phyloP scores from a whole-genome alignment of 768 basidiomycete genomes.

The Panaeolus cyanescens region DNA sequence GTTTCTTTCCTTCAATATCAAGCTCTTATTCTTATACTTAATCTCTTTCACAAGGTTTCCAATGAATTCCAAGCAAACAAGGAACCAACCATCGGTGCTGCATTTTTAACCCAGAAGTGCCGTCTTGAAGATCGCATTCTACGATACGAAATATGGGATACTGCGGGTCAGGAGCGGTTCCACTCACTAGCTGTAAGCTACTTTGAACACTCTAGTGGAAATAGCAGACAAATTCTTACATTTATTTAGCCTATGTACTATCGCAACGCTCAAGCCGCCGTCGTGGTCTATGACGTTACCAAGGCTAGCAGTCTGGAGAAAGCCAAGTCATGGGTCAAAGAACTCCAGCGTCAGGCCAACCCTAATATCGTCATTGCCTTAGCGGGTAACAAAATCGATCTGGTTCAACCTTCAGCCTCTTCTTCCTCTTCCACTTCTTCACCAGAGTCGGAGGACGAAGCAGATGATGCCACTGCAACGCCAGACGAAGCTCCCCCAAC shows the following conservation, averaged over 20 bases:
- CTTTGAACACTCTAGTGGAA: constrained; percentile 3
- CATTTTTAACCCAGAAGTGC: constrained; percentile 94
- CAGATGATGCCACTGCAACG: constrained; percentile 90
- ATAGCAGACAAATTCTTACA: not conserved
- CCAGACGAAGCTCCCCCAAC: constrained; percentile 70
- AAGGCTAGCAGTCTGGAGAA: constrained; percentile 90
- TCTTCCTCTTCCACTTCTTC: constrained; percentile 47
- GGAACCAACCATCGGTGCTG: constrained; percentile 97
- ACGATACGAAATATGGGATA: constrained; percentile 98
- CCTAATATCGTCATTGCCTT: constrained; percentile 99
- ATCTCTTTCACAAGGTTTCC: constrained; percentile 59
- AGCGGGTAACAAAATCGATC: constrained; percentile 96
- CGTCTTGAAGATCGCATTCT: constrained; percentile 91
- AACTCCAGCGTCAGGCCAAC: constrained; percentile 97
- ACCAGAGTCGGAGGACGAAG: constrained; percentile 83
- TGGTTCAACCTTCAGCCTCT: constrained; percentile 69
- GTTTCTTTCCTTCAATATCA: constrained; percentile 26
- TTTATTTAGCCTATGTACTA: constrained; percentile 92
- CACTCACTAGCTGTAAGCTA: constrained; percentile 88
- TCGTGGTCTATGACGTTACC: constrained; percentile 98
- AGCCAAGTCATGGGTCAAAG: constrained; percentile 94
- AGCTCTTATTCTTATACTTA: constrained; percentile 7
- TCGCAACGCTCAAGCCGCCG: constrained; percentile 96
- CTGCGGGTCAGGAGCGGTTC: constrained; percentile 94
- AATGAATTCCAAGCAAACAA: constrained; percentile 99